Percentiles rank a stretch among this genome's conserved stretches.
Evolutionary conservation across 2,329 filamentous ascomycete genomes (phyloP).

Genomic region (Alternaria triticimaculans): DNA sequence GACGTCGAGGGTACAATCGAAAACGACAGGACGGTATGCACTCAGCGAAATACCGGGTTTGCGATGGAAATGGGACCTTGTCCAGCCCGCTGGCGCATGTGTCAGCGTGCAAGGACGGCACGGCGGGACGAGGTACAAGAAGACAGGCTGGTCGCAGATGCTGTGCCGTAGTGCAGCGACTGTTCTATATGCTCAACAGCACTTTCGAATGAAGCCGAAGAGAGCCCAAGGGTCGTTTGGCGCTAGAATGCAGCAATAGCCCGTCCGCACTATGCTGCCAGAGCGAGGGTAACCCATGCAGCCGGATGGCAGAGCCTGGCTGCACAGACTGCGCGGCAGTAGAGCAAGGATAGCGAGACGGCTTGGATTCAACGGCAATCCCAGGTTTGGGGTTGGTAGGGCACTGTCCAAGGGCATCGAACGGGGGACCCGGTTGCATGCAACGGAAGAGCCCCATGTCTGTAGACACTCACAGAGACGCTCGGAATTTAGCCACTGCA

Average conservation of each 20-base stretch:
- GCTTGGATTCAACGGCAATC: conserved; percentile 42
- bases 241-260: conserved; percentile 32
- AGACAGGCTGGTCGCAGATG: conserved; percentile 21
- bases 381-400: conserved; percentile 40
- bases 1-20: conserved; percentile 24
- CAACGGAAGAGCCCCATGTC: conserved; percentile 32
- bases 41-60: conserved; percentile 29
- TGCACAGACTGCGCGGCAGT: conserved; percentile 38
- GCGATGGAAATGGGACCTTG: conserved; percentile 23
- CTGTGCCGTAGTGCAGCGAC: conserved; percentile 24
- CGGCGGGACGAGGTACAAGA: conserved; percentile 22
- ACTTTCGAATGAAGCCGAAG: conserved; percentile 17
- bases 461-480: conserved; percentile 32
- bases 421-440: conserved; percentile 38
- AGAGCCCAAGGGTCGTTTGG: conserved; percentile 30
- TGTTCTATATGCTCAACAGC: conserved; percentile 31
- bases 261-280: conserved; percentile 38
- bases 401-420: conserved; percentile 30
- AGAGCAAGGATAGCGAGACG: conserved; percentile 33
- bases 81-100: conserved; percentile 32
- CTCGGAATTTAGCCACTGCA: conserved; percentile 42
- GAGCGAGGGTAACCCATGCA: conserved; percentile 40
- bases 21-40: conserved; percentile 35
- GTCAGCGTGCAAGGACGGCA: conserved; percentile 18
- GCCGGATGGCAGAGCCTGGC: conserved; percentile 23